Conservation (phyloP, 2,329 filamentous ascomycete species). For the Geoglossum cookeanum region DNA sequence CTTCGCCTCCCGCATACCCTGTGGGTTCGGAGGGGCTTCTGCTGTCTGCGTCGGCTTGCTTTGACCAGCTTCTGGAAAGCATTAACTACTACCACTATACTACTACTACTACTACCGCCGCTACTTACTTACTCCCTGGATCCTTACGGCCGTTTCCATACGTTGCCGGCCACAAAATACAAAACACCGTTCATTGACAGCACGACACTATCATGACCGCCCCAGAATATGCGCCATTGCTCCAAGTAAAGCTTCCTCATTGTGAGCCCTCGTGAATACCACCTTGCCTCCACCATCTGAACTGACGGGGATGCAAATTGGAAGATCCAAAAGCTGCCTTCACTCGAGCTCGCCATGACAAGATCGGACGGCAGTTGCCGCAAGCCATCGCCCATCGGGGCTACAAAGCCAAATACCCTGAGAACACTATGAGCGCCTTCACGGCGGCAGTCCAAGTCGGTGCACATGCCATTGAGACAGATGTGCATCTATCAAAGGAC, state of each 20-base stretch:
- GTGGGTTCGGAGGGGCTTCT: not conserved
- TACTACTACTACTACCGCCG: too few relatives aligned
- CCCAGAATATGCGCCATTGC: not conserved
- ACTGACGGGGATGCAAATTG: not conserved
- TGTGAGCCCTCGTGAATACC: not conserved
- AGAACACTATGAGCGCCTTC: slow-evolving; percentile 75
- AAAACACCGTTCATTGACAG: not conserved
- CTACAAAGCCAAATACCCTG: slow-evolving; percentile 58
- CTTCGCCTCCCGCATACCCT: not conserved
- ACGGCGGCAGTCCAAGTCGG: slow-evolving; percentile 51
- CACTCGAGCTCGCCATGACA: slow-evolving; percentile 1
- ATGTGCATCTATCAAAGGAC: slow-evolving; percentile 67
- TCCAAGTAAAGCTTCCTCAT: slow-evolving; percentile 1
- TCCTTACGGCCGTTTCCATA: not conserved
- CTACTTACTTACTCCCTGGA: not conserved
- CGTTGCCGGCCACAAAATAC: not conserved
- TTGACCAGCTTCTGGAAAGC: not conserved
- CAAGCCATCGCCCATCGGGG: slow-evolving; percentile 64
- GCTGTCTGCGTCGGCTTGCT: not conserved
- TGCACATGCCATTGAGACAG: slow-evolving; percentile 70
- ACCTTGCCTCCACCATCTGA: not conserved
- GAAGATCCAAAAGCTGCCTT: slow-evolving; percentile 1
- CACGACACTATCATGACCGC: not conserved
- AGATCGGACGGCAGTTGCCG: slow-evolving; percentile 25
- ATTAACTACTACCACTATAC: too few relatives aligned